Base-by-base conservation (phyloP, 345 rosid genomes). In the Viola odorata region DNA sequence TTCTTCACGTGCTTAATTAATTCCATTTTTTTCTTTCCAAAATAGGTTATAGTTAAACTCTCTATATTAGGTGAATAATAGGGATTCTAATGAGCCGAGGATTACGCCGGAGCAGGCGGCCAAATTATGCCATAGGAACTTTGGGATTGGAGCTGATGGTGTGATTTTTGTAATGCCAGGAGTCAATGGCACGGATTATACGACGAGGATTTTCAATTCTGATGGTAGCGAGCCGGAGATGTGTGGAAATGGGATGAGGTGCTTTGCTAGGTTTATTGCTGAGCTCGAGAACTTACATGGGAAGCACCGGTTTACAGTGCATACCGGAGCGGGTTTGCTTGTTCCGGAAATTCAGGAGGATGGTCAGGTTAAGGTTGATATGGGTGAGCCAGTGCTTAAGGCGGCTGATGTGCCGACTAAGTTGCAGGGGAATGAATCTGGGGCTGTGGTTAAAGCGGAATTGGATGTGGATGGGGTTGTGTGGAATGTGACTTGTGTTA, bases 181-280 rank as follows among this genome's bases (percentile, higher is more conserved):
- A 62, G 62, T 72, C 41, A 81, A 91, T 57, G 96, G 89, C 51
- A 82, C 95, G 0, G 96, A 95, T 78, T 91, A 85, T 73, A 54
- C 86, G 7, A 88, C 91, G 99, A 70, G 97, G 59, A 95, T 95
- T 15, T 95, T 86, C 67, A 91, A 95, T 57, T 91, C 96, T 6
- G 97, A 95, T 71, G 97, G 95, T 58, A 91, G 96, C 51, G 99
- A 91, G 74, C 99, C 95, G 12, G 97, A 94, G 82, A 88, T 94
- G 96, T 94, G 99, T 69, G 97, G 96, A 55, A 94, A 94, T 63
- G 99, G 97, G 40, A 91, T 94, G n/a, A 69, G 95, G 61, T 94
- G 97, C 77, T 88, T 95, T 67, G 99, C 97, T 2, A 84, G 81
- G 78, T 88, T 91, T 75, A 77, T 91, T 45, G 82, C 96, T 0